Conservation (phyloP, 1,284 basidiomycete genomes). For the Exsudoporus floridanus region DNA sequence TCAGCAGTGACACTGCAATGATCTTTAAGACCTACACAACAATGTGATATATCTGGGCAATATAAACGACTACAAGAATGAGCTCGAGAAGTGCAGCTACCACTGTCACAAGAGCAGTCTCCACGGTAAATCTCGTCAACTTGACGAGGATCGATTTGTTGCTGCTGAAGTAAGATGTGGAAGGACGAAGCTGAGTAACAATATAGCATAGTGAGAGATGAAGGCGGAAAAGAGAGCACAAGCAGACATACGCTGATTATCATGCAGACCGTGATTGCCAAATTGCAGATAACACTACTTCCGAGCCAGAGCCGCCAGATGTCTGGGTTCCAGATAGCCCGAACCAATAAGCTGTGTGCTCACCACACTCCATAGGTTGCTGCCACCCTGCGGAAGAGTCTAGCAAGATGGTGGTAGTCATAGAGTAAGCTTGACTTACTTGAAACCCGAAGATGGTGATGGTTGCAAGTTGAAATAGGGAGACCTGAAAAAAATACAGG, state of each 20-base stretch:
- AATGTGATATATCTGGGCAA: constrained; percentile 9
- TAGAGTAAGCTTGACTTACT: neutral
- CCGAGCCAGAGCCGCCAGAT: constrained; percentile 23
- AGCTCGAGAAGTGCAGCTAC: constrained; percentile 21
- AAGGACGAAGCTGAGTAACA: constrained; percentile 14
- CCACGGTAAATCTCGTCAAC: constrained; percentile 24
- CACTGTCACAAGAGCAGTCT: constrained; percentile 26
- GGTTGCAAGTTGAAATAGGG: constrained; percentile 18
- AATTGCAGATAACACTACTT: constrained; percentile 20
- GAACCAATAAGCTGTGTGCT: neutral
- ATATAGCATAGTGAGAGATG: neutral
- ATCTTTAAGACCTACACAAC: constrained; percentile 18
- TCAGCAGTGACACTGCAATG: no score
- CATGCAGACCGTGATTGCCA: constrained; percentile 18
- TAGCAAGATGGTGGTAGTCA: neutral
- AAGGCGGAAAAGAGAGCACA: neutral
- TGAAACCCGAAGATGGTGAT: neutral
- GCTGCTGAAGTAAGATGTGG: neutral
- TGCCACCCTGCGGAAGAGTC: neutral
- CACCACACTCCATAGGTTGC: constrained; percentile 4
- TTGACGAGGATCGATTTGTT: constrained; percentile 4
- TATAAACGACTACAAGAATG: constrained; percentile 5
- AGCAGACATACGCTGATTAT: no score
- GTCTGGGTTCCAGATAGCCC: neutral
- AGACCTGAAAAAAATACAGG: constrained; percentile 1